phyloP scores from a whole-genome alignment of 768 basidiomycete species.

The Pisolithus marmoratus region DNA sequence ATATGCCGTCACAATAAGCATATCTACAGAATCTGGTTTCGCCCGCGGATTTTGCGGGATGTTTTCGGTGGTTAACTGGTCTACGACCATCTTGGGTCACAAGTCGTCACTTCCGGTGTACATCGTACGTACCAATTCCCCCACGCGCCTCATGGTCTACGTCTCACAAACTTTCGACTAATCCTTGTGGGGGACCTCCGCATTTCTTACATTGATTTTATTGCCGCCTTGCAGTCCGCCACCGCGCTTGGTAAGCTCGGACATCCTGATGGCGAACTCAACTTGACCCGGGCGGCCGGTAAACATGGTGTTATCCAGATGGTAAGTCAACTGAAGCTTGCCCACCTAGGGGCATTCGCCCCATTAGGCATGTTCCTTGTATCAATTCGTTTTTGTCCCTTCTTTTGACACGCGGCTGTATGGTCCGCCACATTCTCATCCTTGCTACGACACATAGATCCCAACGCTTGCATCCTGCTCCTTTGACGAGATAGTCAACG shows the following conservation, averaged over 20 bases:
- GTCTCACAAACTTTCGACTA: not conserved
- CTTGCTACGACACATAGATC: slow-evolving; percentile 43
- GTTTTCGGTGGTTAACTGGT: slow-evolving; percentile 77
- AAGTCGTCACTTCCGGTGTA: slow-evolving; percentile 70
- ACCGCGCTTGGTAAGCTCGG: slow-evolving; percentile 86
- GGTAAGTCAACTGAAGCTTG: slow-evolving; percentile 28
- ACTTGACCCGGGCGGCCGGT: slow-evolving; percentile 76
- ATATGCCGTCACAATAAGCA: not conserved
- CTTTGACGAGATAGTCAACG: slow-evolving; percentile 90
- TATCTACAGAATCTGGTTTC: slow-evolving; percentile 69
- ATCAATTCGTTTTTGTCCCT: not conserved
- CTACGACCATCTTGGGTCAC: slow-evolving; percentile 70
- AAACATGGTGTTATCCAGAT: slow-evolving; percentile 68
- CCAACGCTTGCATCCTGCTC: slow-evolving; percentile 89
- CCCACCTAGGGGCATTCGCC: not conserved
- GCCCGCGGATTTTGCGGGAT: slow-evolving; percentile 76
- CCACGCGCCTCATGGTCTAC: not conserved
- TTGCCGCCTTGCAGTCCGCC: slow-evolving; percentile 39
- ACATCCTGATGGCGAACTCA: slow-evolving; percentile 88
- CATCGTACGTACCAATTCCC: slow-evolving; percentile 41
- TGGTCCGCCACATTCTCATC: not conserved
- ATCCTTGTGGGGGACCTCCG: not conserved
- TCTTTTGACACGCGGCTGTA: not conserved
- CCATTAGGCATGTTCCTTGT: not conserved
- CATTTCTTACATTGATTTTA: not conserved